Conservation (phyloP, 2,329 filamentous ascomycete species). For the Penicillium glabrum region DNA sequence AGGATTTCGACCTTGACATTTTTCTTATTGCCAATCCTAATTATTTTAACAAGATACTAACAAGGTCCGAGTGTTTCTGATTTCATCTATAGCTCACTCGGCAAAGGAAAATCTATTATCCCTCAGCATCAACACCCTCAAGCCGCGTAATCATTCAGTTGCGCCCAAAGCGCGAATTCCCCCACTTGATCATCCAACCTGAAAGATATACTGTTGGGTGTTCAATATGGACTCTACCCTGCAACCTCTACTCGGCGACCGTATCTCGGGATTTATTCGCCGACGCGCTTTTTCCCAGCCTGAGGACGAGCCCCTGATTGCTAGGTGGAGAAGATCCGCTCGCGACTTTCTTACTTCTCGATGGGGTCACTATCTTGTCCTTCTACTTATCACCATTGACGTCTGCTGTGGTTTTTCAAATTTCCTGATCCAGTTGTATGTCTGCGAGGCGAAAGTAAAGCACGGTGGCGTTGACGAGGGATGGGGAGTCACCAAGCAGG, state of each 20-base stretch:
- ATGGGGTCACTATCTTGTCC: conserved; percentile 51
- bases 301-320: conserved; percentile 5
- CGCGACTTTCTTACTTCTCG: conserved; percentile 44
- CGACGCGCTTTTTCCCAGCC: neutral
- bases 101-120: neutral
- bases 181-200: neutral
- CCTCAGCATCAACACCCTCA: neutral
- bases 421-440: conserved; percentile 51
- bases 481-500: conserved; percentile 41
- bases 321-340: conserved; percentile 10
- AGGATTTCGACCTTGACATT: too few species aligned
- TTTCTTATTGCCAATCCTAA: too few species aligned
- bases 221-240: neutral
- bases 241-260: conserved; percentile 1
- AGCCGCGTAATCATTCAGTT: neutral
- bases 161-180: neutral
- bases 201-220: neutral
- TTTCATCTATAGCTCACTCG: neutral
- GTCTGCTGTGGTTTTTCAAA: conserved; percentile 55
- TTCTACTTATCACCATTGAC: conserved; percentile 51
- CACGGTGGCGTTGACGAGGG: conserved; percentile 21
- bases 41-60: neutral
- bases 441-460: conserved; percentile 44
- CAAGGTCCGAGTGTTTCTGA: neutral
- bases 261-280: neutral